These are phyloP conservation scores for Sporothrix schenckii DNA, from an alignment of 2,329 filamentous ascomycete species.

Conservation along the genomic window DNA sequence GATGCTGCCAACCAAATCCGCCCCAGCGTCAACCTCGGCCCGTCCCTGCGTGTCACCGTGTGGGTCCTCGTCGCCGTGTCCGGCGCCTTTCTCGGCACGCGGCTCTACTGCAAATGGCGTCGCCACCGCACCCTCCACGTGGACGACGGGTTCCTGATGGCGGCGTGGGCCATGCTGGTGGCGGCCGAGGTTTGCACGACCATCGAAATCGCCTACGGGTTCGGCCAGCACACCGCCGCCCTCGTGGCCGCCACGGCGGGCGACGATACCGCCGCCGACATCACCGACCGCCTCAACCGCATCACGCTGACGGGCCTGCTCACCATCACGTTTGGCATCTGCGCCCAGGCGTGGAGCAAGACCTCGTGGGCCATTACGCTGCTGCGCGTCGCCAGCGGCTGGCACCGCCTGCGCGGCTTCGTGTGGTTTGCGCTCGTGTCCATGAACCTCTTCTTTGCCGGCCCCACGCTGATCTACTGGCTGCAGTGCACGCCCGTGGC, in stretches of 20 bases:
- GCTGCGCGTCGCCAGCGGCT: slow-evolving; percentile 42
- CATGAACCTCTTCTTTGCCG: slow-evolving; percentile 42
- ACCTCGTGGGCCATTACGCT: slow-evolving; percentile 47
- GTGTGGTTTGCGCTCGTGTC: slow-evolving; percentile 43
- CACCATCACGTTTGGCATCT: slow-evolving; percentile 39
- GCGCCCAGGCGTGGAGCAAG: slow-evolving; percentile 44
- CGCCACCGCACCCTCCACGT: slow-evolving; percentile 38
- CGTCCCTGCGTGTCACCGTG: not conserved
- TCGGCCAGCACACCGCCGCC: not conserved
- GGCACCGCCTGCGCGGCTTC: slow-evolving; percentile 37
- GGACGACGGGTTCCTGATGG: slow-evolving; percentile 39
- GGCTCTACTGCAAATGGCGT: slow-evolving; percentile 40
- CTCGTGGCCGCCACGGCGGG: not conserved
- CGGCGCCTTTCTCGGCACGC: slow-evolving; percentile 33
- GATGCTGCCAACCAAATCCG: not conserved
- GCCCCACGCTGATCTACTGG: slow-evolving; percentile 41
- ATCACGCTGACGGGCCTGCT: slow-evolving; percentile 34
- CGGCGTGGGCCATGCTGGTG: slow-evolving; percentile 35
- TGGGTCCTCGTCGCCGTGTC: not conserved
- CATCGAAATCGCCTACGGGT: not conserved
- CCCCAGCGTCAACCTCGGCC: not conserved
- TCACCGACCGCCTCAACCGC: slow-evolving; percentile 16
- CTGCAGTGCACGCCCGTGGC: slow-evolving; percentile 40
- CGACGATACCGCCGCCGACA: not conserved
- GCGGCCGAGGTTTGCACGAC: not conserved